Percentiles rank a stretch among this genome's conserved stretches.
Evolutionary conservation across 768 basidiomycete genomes (phyloP).

Genomic region (Trametes villosa): DNA sequence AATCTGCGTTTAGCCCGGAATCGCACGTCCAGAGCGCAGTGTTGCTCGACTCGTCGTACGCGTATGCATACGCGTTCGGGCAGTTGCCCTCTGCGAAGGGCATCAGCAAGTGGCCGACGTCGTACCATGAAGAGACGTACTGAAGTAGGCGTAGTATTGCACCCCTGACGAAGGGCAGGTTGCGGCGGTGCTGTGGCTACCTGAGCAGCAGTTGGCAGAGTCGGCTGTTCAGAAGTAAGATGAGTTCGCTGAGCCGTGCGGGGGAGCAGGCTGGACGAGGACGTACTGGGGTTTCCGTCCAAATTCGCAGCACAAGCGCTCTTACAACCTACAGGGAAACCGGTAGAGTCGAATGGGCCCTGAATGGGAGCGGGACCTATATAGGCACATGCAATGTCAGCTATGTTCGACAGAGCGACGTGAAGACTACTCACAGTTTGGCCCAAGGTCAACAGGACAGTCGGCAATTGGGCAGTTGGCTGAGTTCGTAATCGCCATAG

Average conservation of each 20-base stretch:
- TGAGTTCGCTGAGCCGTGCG: no score
- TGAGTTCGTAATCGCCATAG: slow-evolving; percentile 35
- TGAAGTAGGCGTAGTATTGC: slow-evolving; percentile 33
- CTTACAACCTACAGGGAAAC: slow-evolving; percentile 38
- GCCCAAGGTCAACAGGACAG: slow-evolving; percentile 37
- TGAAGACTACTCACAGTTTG: slow-evolving; percentile 26
- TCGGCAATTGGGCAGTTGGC: slow-evolving; percentile 35
- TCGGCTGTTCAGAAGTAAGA: no score
- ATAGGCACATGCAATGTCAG: neutral
- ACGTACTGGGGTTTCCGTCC: slow-evolving; percentile 30
- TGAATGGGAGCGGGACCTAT: slow-evolving; percentile 34
- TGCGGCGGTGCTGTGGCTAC: slow-evolving; percentile 32
- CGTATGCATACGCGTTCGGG: slow-evolving; percentile 30
- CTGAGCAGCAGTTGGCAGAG: slow-evolving; percentile 41
- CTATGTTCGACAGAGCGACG: neutral
- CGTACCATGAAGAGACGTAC: slow-evolving; percentile 13
- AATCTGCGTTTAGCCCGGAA: slow-evolving; percentile 35
- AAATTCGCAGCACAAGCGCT: slow-evolving; percentile 38
- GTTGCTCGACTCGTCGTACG: slow-evolving; percentile 36
- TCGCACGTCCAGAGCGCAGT: slow-evolving; percentile 59
- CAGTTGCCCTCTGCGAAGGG: slow-evolving; percentile 27
- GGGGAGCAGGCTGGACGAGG: no score
- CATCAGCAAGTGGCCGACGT: neutral
- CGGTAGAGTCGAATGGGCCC: slow-evolving; percentile 37
- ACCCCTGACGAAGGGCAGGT: slow-evolving; percentile 39